Base-by-base conservation (phyloP, 2,329 filamentous ascomycete genomes). In the Beauveria asiatica region DNA sequence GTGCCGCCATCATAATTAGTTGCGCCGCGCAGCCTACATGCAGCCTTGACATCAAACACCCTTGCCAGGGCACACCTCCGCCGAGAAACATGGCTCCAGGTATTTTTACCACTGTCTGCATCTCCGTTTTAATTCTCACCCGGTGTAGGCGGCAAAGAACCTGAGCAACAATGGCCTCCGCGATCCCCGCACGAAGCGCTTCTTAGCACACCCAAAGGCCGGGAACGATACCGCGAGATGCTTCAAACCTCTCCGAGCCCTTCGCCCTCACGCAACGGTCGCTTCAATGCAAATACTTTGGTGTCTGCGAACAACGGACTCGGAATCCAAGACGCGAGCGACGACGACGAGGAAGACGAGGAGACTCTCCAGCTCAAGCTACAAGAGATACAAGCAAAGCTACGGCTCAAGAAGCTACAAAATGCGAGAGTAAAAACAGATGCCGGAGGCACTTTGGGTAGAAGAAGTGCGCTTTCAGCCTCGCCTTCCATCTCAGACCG, bases 321-420 rank as follows among this genome's bases (percentile, higher is more conserved):
- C 5, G 75, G 59, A 30, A 57, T 61, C 21, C 46, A 52, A 21
- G 53, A 78, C 3, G 76, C 76, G 5, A 80, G 85, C 10, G 84
- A 87, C 0, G 87, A 90, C 5, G 88, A 95, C 7, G 92, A 96
- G 66, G 93, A 97, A 72, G 92, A 95, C 8, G 93, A 97, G 72
- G 92, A 97, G 76, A 95, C 86, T 1, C 75, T 97, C 39, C 85
- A 95, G 69, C 76, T 99, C 63, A 87, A 96, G 70, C 77, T 97
- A 5, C 86, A 92, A 64, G 91, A 90, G 59, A 96, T 99, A 61
- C 87, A 97, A 72, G 91, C 92, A 7, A 87, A 88, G 62, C 75
- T 97, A 57, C 94, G 88, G 73, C 74, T 97, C 64, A 97, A 97
- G 73, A 92, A 88, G 69, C 76, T 97, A 16, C 89, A 94, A 71